These are phyloP conservation scores for Crithidia expoeki DNA, from an alignment of 208 protist species.

Conservation along the genomic window DNA sequence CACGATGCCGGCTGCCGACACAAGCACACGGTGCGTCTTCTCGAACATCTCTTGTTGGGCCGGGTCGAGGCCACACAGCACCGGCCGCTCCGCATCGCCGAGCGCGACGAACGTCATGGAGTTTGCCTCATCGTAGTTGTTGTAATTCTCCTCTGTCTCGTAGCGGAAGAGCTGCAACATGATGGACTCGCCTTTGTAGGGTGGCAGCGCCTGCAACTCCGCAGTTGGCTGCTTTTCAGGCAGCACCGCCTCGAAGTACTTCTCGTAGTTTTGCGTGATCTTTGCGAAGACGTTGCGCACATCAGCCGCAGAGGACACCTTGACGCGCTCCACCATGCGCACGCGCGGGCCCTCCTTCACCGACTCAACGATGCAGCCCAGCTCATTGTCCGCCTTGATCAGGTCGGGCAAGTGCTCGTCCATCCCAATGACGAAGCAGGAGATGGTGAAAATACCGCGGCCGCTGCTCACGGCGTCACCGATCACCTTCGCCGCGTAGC, in stretches of 20 bases:
- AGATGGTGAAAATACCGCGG: conserved; percentile 70
- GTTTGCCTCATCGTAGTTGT: conserved; percentile 78
- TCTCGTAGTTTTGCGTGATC: conserved; percentile 79
- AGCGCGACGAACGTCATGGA: conserved; percentile 86
- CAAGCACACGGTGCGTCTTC: conserved; percentile 75
- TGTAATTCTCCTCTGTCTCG: conserved; percentile 67
- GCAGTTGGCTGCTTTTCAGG: conserved; percentile 76
- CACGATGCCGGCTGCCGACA: conserved; percentile 82
- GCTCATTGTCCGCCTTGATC: conserved; percentile 77
- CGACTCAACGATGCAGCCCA: conserved; percentile 84
- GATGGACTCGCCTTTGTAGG: conserved; percentile 86
- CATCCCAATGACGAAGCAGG: conserved; percentile 76
- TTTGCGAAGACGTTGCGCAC: conserved; percentile 60
- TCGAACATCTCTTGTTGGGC: conserved; percentile 70
- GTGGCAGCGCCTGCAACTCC: conserved; percentile 83
- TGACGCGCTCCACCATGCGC: conserved; percentile 73
- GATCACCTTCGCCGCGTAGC: conserved; percentile 79
- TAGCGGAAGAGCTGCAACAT: conserved; percentile 86
- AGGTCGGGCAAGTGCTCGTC: conserved; percentile 84
- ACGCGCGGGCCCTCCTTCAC: conserved; percentile 88
- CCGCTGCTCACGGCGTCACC: conserved; percentile 51
- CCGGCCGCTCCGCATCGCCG: conserved; percentile 85
- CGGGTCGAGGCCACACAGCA: conserved; percentile 85
- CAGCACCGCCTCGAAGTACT: conserved; percentile 78
- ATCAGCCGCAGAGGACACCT: conserved; percentile 60